These are phyloP conservation scores for Byssochlamys sp. DNA, from an alignment of 2,329 filamentous ascomycete genomes.

Conservation along the genomic window DNA sequence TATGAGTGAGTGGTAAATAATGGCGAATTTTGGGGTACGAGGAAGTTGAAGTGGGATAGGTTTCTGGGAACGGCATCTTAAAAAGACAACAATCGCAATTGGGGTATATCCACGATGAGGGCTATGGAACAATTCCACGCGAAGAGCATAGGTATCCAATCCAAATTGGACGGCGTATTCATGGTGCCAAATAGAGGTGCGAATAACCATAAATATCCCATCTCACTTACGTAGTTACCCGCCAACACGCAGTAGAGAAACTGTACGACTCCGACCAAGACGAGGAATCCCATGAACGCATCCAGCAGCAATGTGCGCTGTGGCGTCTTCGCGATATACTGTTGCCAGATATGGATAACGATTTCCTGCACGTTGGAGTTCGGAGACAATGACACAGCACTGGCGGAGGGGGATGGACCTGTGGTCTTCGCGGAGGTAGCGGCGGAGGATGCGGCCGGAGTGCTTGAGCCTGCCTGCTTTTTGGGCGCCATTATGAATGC, in stretches of 20 bases:
- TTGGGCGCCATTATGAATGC: conserved; percentile 18
- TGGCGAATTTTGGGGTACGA: too few species aligned
- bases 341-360: conserved; percentile 58
- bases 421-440: conserved; percentile 14
- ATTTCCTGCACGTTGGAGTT: conserved; percentile 47
- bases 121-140: background rate
- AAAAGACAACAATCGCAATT: background rate
- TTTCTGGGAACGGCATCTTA: background rate
- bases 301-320: conserved; percentile 90
- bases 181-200: background rate
- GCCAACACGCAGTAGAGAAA: conserved; percentile 86
- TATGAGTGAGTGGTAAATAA: background rate
- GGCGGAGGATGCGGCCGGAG: conserved; percentile 11
- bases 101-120: background rate
- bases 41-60: background rate
- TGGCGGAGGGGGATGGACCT: conserved; percentile 22
- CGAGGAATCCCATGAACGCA: conserved; percentile 77
- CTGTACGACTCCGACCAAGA: conserved; percentile 77
- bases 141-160: background rate
- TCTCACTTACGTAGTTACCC: conserved; percentile 76
- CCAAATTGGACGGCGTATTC: background rate
- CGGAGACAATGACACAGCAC: conserved; percentile 26
- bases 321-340: conserved; percentile 71
- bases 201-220: background rate
- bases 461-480: conserved; percentile 20